phyloP scores from a whole-genome alignment of 805 yeast genomes.

The Candida corydali region DNA sequence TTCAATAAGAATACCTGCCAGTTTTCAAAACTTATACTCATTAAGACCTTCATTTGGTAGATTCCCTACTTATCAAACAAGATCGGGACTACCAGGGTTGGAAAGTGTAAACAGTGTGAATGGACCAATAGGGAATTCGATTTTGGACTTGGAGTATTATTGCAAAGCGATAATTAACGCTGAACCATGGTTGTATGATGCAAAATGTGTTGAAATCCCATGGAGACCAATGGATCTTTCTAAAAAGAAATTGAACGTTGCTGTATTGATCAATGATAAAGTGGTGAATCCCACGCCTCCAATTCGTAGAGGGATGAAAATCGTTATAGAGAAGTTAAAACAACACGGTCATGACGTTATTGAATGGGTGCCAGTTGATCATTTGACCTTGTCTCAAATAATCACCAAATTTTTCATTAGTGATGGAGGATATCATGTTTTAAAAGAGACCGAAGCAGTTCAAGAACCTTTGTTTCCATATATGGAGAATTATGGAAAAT shows the following conservation, averaged over 20 bases:
- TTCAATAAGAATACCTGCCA: slow-evolving; percentile 45
- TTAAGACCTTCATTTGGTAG: slow-evolving; percentile 45
- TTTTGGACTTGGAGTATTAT: slow-evolving; percentile 37
- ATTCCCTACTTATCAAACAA: slow-evolving; percentile 31
- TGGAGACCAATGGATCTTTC: slow-evolving; percentile 26
- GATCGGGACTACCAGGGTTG: slow-evolving; percentile 26
- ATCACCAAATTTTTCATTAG: slow-evolving; percentile 37
- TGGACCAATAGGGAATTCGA: slow-evolving; percentile 44
- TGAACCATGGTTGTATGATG: slow-evolving; percentile 48
- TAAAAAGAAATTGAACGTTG: slow-evolving; percentile 35
- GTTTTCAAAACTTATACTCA: slow-evolving; percentile 37
- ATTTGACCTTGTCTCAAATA: slow-evolving; percentile 24
- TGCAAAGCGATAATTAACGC: slow-evolving; percentile 31
- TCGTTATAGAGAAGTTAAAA: slow-evolving; percentile 20
- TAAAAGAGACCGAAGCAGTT: slow-evolving; percentile 26
- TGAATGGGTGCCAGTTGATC: slow-evolving; percentile 43
- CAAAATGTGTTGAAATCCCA: slow-evolving; percentile 48
- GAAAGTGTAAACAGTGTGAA: slow-evolving; percentile 37
- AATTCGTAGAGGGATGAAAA: slow-evolving; percentile 41
- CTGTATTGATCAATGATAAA: slow-evolving; percentile 41
- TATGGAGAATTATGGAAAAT: slow-evolving; percentile 35
- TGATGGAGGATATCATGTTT: slow-evolving; percentile 35
- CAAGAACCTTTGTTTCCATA: slow-evolving; percentile 45
- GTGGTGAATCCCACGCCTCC: slow-evolving; percentile 54
- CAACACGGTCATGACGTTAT: slow-evolving; percentile 50